Percentiles rank a stretch among this genome's conserved stretches.
Evolutionary conservation across 768 basidiomycete genomes (phyloP).

Genomic region (Mycena floridula): DNA sequence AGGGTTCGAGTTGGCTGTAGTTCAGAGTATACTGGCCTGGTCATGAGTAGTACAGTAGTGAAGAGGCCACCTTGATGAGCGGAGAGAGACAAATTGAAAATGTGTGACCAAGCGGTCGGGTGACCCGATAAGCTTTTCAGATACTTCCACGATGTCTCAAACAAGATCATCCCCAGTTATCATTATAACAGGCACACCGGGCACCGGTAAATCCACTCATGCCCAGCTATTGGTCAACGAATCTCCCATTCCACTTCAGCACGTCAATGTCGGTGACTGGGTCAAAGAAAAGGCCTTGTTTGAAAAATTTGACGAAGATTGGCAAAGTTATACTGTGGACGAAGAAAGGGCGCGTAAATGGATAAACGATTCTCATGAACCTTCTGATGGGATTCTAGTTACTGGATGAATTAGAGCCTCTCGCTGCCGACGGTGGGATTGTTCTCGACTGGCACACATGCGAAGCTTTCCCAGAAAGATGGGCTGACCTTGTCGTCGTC

Average conservation of each 20-base stretch:
- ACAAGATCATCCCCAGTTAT: constrained; percentile 47
- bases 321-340: constrained; percentile 91
- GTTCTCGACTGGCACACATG: constrained; percentile 96
- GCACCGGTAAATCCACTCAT: constrained; percentile 95
- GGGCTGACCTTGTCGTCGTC: constrained; percentile 94
- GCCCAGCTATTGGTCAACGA: constrained; percentile 76
- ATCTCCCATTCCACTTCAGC: constrained; percentile 61
- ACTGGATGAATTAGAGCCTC: constrained; percentile 79
- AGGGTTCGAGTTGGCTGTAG: constrained; percentile 6
- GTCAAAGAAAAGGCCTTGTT: constrained; percentile 82
- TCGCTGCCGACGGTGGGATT: constrained; percentile 64
- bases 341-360: constrained; percentile 78
- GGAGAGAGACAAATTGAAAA: not conserved
- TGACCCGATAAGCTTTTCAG: not conserved
- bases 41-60: too few species aligned
- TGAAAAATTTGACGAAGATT: constrained; percentile 86
- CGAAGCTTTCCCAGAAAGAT: constrained; percentile 91
- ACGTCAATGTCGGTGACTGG: constrained; percentile 87
- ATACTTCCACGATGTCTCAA: constrained; percentile 2
- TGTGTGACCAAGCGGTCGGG: too few species aligned
- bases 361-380: not conserved
- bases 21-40: too few species aligned
- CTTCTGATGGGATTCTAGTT: constrained; percentile 40
- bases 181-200: constrained; percentile 86
- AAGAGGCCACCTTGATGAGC: too few species aligned